Base-by-base conservation (phyloP, 805 yeast species). In the Pichia pseudocactophila region DNA sequence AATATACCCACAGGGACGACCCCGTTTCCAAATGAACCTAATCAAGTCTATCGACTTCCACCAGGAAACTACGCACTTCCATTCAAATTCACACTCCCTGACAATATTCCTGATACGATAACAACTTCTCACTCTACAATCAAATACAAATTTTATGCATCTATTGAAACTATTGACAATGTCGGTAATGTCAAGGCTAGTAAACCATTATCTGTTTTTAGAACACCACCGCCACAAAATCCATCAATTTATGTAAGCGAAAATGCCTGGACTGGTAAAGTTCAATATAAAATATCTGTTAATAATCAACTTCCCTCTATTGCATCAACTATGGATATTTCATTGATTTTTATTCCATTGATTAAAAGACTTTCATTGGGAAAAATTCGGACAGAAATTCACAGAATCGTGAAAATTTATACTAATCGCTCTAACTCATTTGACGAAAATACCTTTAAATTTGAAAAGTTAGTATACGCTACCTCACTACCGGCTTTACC, bases 11-110 rank as follows among this genome's bases (percentile, higher is more conserved):
- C 56, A 3, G 62, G 61, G 1, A 42, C 41, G 26, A 61, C 65
- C 0, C 65, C 65, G 4, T 71, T 71, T 40, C 61, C 62, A n/a
- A 47, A 54, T 31, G 43, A 46, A 3, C 28, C 36, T 8, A 39
- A 38, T 16, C 28, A 42, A 8, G 15, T 43, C 7, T 74, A 63
- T 49, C 55, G 64, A 12, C 56, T 74, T 25, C 77, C 76, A 2
- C 59, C 67, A 42, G 80, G 79, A 1, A 74, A 74, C 52, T 74
- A 74, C 50, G 65, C 68, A 34, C 55, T 74, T 39, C 79, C 79
- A 0, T 74, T 74, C 48, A 54, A 48, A 28, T 57, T 67, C 8
- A 56, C 54, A 11, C 54, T 74, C 22, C 79, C 80, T 0, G 64
- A 74, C 1, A 65, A 67, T 42, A 49, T 68, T 0, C 65, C 73